Percentiles rank a stretch among this genome's conserved stretches.
Conservation (phyloP, 345 rosid species). For the Lagerstroemia speciosa region DNA sequence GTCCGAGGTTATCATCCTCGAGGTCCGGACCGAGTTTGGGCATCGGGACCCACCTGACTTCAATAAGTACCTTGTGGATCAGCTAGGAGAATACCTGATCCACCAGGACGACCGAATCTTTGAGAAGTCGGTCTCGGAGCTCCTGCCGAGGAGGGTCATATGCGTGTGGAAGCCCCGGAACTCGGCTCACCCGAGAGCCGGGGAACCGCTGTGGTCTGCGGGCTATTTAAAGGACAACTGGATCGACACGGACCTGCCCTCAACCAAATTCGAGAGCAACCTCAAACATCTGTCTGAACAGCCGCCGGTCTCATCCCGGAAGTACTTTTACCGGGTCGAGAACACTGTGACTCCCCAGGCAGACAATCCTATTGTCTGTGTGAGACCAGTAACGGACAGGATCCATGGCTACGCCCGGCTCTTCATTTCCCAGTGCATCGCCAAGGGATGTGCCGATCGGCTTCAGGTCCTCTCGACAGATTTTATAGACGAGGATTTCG, state of each 20-base stretch:
- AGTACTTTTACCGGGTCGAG: slow-evolving; percentile 78
- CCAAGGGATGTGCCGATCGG: slow-evolving; percentile 50
- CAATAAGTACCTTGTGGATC: slow-evolving; percentile 57
- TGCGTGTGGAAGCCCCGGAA: slow-evolving; percentile 87
- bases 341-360: slow-evolving; percentile 80
- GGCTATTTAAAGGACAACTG: slow-evolving; percentile 78
- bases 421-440: slow-evolving; percentile 57
- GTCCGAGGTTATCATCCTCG: slow-evolving; percentile 70
- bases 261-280: slow-evolving; percentile 78
- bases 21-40: slow-evolving; percentile 87
- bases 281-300: slow-evolving; percentile 64
- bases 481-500: slow-evolving; percentile 80
- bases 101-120: slow-evolving; percentile 73
- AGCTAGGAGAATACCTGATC: slow-evolving; percentile 65
- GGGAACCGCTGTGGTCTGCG: slow-evolving; percentile 61
- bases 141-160: slow-evolving; percentile 70
- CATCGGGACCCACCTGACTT: slow-evolving; percentile 72
- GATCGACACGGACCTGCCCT: slow-evolving; percentile 89
- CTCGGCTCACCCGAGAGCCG: slow-evolving; percentile 57
- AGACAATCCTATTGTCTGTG: slow-evolving; percentile 80
- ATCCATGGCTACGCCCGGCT: slow-evolving; percentile 71
- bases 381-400: slow-evolving; percentile 57
- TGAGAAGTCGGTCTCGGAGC: slow-evolving; percentile 49
- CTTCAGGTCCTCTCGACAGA: slow-evolving; percentile 85
- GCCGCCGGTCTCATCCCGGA: slow-evolving; percentile 38